Evolutionary conservation across 495 filamentous ascomycete genomes (phyloP).

Genomic region (Aspergillus homomorphus): DNA sequence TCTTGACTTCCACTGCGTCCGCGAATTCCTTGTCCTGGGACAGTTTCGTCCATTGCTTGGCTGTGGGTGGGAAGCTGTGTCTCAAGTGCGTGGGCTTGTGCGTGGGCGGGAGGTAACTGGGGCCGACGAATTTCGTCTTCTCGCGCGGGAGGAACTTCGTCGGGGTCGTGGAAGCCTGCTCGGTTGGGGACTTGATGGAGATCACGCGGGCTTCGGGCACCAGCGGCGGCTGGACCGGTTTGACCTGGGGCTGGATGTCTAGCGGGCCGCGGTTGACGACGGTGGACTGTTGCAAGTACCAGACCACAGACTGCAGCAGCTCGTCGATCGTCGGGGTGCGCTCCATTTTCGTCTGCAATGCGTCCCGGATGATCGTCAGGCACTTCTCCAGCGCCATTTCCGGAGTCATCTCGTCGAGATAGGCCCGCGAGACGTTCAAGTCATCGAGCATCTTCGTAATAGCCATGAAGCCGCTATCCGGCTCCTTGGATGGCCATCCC

Average conservation of each 20-base stretch:
- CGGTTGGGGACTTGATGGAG: background rate
- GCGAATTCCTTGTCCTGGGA: background rate
- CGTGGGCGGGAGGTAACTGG: background rate
- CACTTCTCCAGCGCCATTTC: background rate
- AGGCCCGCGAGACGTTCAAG: background rate
- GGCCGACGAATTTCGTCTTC: background rate
- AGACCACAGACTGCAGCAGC: background rate
- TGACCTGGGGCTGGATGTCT: too few species aligned
- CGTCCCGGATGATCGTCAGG: background rate
- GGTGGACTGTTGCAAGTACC: background rate
- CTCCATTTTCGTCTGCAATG: background rate
- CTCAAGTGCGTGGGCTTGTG: background rate
- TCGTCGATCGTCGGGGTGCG: background rate
- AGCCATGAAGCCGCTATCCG: background rate
- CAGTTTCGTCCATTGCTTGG: background rate
- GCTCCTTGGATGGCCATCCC: background rate
- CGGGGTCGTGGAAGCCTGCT: background rate
- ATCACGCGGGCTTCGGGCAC: background rate
- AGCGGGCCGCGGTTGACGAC: too few species aligned
- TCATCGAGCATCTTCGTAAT: background rate
- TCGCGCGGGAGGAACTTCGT: background rate
- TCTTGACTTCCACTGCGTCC: background rate
- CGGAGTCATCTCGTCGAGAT: background rate
- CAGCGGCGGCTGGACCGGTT: background rate
- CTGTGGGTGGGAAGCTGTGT: background rate